A percentile compares a stretch with the other conserved stretches of the same genome.
Evolutionary conservation across 352 stramenopile genomes (phyloP).

Genomic region (Globisporangium paroecandrum): DNA sequence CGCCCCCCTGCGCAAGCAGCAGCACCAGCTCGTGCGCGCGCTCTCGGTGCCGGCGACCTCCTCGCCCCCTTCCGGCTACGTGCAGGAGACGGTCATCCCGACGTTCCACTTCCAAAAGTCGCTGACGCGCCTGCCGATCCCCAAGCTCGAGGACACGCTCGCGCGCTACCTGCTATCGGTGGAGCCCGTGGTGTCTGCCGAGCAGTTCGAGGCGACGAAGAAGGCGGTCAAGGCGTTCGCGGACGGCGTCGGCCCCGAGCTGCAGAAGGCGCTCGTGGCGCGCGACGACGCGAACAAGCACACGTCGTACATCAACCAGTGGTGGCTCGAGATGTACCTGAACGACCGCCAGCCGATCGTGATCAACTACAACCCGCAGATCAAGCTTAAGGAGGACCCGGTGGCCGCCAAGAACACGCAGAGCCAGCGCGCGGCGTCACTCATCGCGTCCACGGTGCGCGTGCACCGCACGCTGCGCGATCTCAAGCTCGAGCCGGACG

Average conservation of each 20-base stretch:
- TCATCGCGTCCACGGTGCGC: conserved; percentile 83
- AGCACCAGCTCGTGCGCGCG: conserved; percentile 17
- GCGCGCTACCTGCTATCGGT: conserved; percentile 73
- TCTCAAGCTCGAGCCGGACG: conserved; percentile 76
- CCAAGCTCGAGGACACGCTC: conserved; percentile 83
- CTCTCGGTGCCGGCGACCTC: conserved; percentile 7
- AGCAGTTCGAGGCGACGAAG: conserved; percentile 53
- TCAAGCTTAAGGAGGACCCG: conserved; percentile 85
- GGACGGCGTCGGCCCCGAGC: conserved; percentile 45
- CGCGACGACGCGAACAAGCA: conserved; percentile 77
- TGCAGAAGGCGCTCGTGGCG: conserved; percentile 74
- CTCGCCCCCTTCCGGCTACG: conserved; percentile 34
- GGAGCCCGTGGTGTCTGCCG: conserved; percentile 60
- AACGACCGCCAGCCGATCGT: conserved; percentile 79
- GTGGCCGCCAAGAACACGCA: conserved; percentile 82
- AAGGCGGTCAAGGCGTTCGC: conserved; percentile 61
- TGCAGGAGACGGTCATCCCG: conserved; percentile 85
- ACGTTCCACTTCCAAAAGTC: conserved; percentile 89
- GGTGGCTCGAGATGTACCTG: conserved; percentile 93
- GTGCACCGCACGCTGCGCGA: conserved; percentile 82
- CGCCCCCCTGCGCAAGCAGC: not conserved
- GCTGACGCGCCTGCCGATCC: conserved; percentile 80
- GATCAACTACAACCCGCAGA: conserved; percentile 91
- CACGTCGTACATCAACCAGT: conserved; percentile 92
- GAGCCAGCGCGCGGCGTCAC: conserved; percentile 74